Conservation (phyloP, 805 yeast species). For the Nakazawaea wyomingensis region DNA sequence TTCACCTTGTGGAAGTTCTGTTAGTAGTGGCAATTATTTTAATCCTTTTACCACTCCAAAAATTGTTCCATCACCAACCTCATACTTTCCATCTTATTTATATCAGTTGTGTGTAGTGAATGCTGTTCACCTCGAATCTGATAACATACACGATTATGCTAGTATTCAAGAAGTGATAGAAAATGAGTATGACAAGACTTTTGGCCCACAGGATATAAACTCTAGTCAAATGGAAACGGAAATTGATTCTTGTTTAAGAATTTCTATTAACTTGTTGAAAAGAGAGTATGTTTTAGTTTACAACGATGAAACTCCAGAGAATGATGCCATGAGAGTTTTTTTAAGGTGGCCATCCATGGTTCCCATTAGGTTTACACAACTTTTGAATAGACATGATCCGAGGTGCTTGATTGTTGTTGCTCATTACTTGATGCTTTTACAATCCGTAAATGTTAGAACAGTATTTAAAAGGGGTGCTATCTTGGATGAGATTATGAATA, state of each 20-base stretch:
- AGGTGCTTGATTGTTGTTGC: constrained; percentile 8
- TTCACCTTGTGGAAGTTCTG: not conserved
- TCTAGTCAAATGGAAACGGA: not conserved
- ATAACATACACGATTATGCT: not conserved
- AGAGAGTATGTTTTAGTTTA: constrained; percentile 8
- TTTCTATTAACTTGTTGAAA: constrained; percentile 6
- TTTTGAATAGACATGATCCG: constrained; percentile 3
- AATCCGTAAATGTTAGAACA: not conserved
- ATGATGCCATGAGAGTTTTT: constrained; percentile 4
- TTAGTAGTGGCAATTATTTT: not conserved
- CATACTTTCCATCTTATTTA: constrained; percentile 9
- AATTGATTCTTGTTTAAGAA: not conserved
- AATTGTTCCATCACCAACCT: not conserved
- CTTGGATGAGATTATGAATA: not conserved
- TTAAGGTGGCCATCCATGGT: constrained; percentile 9
- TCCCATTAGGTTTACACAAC: not conserved
- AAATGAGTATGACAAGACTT: not conserved
- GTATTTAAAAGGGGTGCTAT: not conserved
- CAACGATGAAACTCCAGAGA: not conserved
- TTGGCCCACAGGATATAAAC: not conserved
- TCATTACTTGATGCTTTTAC: constrained; percentile 8
- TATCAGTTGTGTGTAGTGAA: constrained; percentile 1
- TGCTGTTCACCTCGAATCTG: not conserved
- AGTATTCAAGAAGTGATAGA: constrained; percentile 1
- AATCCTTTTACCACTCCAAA: constrained; percentile 2